Percentiles rank a stretch among this genome's conserved stretches.
Conservation (phyloP, 345 rosid species). For the Eucalyptus shirleyi region DNA sequence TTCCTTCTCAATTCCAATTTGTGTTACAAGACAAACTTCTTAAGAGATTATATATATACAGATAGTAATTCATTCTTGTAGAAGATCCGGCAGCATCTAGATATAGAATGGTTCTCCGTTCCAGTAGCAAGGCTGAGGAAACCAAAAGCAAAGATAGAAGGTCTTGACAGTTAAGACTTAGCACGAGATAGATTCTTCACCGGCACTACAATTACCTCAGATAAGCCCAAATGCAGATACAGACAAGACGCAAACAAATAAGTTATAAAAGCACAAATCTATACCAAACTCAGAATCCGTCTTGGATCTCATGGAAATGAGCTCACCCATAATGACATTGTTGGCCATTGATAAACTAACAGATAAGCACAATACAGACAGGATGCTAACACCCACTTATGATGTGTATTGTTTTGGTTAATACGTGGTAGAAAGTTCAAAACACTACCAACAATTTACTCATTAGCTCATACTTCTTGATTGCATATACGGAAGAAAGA, state of each 20-base stretch:
- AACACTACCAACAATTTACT: neutral
- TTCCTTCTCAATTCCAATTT: neutral
- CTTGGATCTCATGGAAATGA: neutral
- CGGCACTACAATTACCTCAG: neutral
- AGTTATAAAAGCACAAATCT: neutral
- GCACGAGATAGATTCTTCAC: neutral
- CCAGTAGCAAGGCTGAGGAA: neutral
- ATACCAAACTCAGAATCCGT: neutral
- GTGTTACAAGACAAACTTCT: neutral
- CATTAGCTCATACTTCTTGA: neutral
- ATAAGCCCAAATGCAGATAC: neutral
- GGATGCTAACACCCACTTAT: neutral
- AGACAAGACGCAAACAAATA: neutral
- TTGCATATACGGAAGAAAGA: neutral
- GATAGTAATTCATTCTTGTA: neutral
- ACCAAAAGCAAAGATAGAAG: neutral
- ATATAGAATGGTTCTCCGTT: neutral
- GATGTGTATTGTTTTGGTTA: neutral
- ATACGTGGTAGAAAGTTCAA: neutral
- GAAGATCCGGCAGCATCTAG: neutral
- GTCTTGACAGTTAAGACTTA: neutral
- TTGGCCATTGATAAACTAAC: neutral
- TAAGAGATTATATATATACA: neutral
- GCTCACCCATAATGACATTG: neutral
- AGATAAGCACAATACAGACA: neutral